Evolutionary conservation across 345 rosid genomes (phyloP), one percentile per base, ranked within the genome.

Genomic region (Chamaenerion angustifolium): DNA sequence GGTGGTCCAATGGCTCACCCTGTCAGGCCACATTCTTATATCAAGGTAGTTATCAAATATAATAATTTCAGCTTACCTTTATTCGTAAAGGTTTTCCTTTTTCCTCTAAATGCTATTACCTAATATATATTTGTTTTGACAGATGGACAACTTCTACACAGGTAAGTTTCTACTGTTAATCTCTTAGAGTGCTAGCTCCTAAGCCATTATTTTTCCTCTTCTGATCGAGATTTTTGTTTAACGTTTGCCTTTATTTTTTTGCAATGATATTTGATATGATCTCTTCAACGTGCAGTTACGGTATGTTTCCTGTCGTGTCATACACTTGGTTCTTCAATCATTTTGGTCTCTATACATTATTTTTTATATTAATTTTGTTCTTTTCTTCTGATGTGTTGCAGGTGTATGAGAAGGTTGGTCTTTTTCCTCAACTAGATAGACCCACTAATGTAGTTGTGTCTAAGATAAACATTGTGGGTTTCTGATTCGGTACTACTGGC

Each of bases 1-100:
- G 81, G 85, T 59, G 95, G 98, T 74, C 98, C 98, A 17, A 92
- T 92, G 96, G 96, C 98, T 62, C 96, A 92, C 71, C 98, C 98
- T 60, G 96, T 92, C 52, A 76, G 94, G 48, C 96, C 98, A 10
- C 95, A 92, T 76, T 92, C 96, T 64, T 92, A 92, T 70, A 88
- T 92, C 63, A 88, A 87, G 98, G 98, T 92, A 49, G 60, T 67
- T 17, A 49, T 17, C 18, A 15, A 21, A 45, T 17, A 43, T 40
- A 44, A 44, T 23, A 19, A 10, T 16, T 8, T 17, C 16, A 31
- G 12, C 14, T 56, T 46, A 42, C n/a, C 48, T 47, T 40, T 10
- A 1, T 11, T 45, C 48, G 21, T 19, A 21, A 21, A 17, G 12
- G 2, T 45, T 23, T 17, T n/a, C 19, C 25, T 40, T 42, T 8